Evolutionary conservation across 768 basidiomycete genomes (phyloP), one percentile per base, ranked within the genome.

Genomic region (Leccinum boreale): DNA sequence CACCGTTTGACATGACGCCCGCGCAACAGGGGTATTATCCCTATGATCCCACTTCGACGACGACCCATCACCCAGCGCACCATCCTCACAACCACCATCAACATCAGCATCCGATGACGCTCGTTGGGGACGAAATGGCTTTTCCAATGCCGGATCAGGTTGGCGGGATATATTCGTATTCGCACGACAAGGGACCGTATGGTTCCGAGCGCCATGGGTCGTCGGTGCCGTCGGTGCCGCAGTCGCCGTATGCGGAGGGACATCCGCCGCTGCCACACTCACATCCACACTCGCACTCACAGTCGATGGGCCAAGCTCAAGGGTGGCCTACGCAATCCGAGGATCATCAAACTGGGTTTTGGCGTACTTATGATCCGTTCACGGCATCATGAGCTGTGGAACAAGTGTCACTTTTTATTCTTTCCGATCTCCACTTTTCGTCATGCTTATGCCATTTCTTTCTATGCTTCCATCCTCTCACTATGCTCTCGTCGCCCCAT

Each of bases 101-200:
- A 1, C 42, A 42, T 42, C 42, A 42, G 4, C 68, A 63, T 24
- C 3, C 68, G 19, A 55, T 68, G 62, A 11, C 68, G 12, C 63
- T 70, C 0, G 62, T 66, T 3, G 53, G 50, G 21, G 68, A 65
- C 2, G 60, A 71, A 7, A 28, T 62, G 33, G 23, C 62, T 14
- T 67, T 61, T 19, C 58, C 52, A 21, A 55, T 70, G 48, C 62
- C 59, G 26, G 64, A 66, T 3, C 61, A 48, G 19, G 54, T 45
- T 19, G 62, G 62, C 12, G 52, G 48, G 3, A 45, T 67, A 17
- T 72, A 62, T 26, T 59, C 39, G 24, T 70, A 62, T 42, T 48
- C 33, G 39, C 64, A 61, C 24, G 67, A 71, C 42, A 70, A 72
- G 53, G 52, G 50, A 4, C 58, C 70, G 55, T 71, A 67, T 55